Base-by-base conservation (phyloP, 1,284 basidiomycete genomes). In the Coniophora puteana region DNA sequence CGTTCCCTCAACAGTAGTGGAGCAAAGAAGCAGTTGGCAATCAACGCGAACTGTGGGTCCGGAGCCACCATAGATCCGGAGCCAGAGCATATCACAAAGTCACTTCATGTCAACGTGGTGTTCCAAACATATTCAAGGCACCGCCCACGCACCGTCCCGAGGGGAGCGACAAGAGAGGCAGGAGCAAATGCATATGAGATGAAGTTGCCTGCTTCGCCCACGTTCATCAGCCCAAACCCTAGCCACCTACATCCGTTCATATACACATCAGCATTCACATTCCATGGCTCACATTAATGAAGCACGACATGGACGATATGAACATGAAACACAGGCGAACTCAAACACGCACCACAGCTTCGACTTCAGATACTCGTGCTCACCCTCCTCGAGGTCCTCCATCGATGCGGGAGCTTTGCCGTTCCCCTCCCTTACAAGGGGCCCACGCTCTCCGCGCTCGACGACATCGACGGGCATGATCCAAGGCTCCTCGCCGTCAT, bases 1-100 rank as follows among this genome's bases (percentile, higher is more conserved):
- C 72, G 73, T 61, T 90, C 88, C 13, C 78, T 72, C n/a, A 96
- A 71, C 53, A 98, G 77, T 2, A 94, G 58, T 8, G 95, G 95
- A 0, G 95, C 91, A 50, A 98, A 93, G 35, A 94, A 74, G 57
- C 93, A 96, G 61, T 98, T 98, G 13, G 94, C 91, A 41, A 98
- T 84, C 8, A 99, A 72, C 2, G 95, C 88, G 55, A 90, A 87
- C 84, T 89, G 43, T 38, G 14, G 18, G 24, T 4, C 14, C 33
- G 21, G 18, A 20, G n/a, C 8, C 31, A 41, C 34, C 26, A 35
- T 13, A 36, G 41, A 43, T 37, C 28, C 13, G 16, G 13, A 27
- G 38, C 38, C 21, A 38, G 22, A 32, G 34, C 37, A 18, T n/a
- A 31, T 12, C 17, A 28, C 32, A 18, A 23, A 17, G 13, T 14